Base-by-base conservation (phyloP, 148 eudicot genomes). In the Euryodendron excelsum region DNA sequence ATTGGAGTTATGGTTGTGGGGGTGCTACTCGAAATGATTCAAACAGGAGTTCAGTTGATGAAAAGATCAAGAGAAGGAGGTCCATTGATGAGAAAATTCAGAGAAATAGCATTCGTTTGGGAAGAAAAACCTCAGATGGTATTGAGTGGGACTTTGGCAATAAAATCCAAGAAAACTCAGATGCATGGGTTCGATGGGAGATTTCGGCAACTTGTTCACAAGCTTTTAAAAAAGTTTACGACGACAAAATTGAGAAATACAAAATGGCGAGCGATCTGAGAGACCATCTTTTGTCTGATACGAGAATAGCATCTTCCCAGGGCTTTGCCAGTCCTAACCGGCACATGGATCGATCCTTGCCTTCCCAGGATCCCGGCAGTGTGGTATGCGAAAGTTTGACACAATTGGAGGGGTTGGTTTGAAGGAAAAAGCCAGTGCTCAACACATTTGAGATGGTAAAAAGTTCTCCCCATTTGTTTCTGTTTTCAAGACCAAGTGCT, bases 131-230 rank as follows among this genome's bases (percentile, higher is more conserved):
- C 25, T 85, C 91, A 68, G 93, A 90, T 76, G 88, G 90, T 23
- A 86, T 83, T 27, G 92, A 88, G 75, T 89, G 93, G 94, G 97
- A 92, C 60, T 88, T 89, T 48, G 79, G 80, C 37, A 77, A 73
- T 14, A 73, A 75, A 55, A 69, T 74, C 55, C 79, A 76, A 44
- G 81, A 82, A 67, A 84, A 77, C 68, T 23, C 77, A 14, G 83
- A 83, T 45, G 87, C 82, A 27, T n/a, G n/a, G n/a, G n/a, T 45
- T 84, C 18, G 80, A 81, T 30, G 76, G 73, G 69, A 84, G 79
- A 69, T 81, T 34, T 80, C 80, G 1, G 84, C n/a, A 88, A 60
- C 41, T 82, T 2, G 48, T 59, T 79, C 84, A 59, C 70, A 81
- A 64, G 69, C 76, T 33, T 78, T 67, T 75, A 79, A 21, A 67